phyloP scores from a whole-genome alignment of 306 rosid species.

The Gastrolobium bilobum region DNA sequence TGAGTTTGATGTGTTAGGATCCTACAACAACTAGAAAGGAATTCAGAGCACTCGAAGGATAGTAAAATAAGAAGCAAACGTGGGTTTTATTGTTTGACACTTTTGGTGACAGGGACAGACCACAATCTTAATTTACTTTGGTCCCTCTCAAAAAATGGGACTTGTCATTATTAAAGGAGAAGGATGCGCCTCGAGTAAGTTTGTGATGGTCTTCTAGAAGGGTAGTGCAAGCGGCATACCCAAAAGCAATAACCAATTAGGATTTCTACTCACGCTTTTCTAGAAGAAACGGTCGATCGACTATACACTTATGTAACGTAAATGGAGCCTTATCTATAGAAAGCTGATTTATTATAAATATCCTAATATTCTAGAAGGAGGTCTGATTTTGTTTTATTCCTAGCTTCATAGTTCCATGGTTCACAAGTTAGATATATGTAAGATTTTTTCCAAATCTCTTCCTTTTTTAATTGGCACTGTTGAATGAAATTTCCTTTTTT shows the following conservation, averaged over 20 bases:
- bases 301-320: not conserved
- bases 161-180: not conserved
- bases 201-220: slow-evolving; percentile 60
- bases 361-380: slow-evolving; percentile 20
- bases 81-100: slow-evolving; percentile 46
- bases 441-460: too few relatives aligned
- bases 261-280: slow-evolving; percentile 38
- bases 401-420: too few relatives aligned
- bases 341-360: too few relatives aligned
- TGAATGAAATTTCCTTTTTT: too few relatives aligned
- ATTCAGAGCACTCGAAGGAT: not conserved
- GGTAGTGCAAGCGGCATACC: slow-evolving; percentile 26
- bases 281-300: slow-evolving; percentile 19
- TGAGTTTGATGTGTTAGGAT: slow-evolving; percentile 9
- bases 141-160: slow-evolving; percentile 16
- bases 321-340: slow-evolving; percentile 14
- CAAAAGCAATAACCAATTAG: not conserved
- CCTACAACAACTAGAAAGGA: not conserved
- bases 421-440: too few relatives aligned
- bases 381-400: not conserved
- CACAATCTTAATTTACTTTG: not conserved
- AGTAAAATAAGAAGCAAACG: not conserved
- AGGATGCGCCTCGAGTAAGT: slow-evolving; percentile 24
- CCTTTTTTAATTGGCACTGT: too few relatives aligned
- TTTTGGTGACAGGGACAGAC: slow-evolving; percentile 35